These are phyloP conservation scores for Corchorus capsularis DNA, from an alignment of 345 rosid genomes.

Conservation along the genomic window DNA sequence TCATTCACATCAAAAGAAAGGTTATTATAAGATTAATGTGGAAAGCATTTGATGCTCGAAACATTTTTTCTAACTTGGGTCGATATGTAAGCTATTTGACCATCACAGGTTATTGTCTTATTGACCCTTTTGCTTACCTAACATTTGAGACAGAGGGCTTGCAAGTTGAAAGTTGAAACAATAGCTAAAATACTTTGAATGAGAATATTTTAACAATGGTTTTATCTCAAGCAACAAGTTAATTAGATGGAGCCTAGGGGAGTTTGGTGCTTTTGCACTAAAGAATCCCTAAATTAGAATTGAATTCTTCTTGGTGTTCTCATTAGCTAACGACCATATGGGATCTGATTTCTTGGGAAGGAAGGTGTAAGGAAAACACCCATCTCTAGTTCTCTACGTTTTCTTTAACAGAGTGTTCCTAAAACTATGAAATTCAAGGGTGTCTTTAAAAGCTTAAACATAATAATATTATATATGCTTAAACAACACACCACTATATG, in stretches of 20 bases:
- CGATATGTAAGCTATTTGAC: constrained; percentile 5
- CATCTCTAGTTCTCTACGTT: background rate
- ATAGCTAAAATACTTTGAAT: constrained; percentile 16
- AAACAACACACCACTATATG: no score
- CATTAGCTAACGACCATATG: constrained; percentile 16
- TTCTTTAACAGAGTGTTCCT: constrained; percentile 6
- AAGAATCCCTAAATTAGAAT: constrained; percentile 7
- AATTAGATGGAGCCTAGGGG: background rate
- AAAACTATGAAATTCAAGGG: background rate
- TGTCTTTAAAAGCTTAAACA: background rate
- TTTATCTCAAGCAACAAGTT: constrained; percentile 12
- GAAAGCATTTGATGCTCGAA: constrained; percentile 4
- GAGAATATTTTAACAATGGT: background rate
- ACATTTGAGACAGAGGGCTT: background rate
- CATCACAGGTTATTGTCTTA: background rate
- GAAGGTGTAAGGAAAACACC: constrained; percentile 22
- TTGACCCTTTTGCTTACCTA: background rate
- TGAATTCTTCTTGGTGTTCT: constrained; percentile 7
- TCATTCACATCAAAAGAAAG: background rate
- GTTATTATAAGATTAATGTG: constrained; percentile 3
- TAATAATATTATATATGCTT: no score
- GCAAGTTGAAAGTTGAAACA: constrained; percentile 21
- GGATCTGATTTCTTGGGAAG: constrained; percentile 5
- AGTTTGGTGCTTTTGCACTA: constrained; percentile 49
- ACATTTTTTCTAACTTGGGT: constrained; percentile 4